phyloP scores from a whole-genome alignment of 495 filamentous ascomycete species.

The Aspergillus nanangensis region DNA sequence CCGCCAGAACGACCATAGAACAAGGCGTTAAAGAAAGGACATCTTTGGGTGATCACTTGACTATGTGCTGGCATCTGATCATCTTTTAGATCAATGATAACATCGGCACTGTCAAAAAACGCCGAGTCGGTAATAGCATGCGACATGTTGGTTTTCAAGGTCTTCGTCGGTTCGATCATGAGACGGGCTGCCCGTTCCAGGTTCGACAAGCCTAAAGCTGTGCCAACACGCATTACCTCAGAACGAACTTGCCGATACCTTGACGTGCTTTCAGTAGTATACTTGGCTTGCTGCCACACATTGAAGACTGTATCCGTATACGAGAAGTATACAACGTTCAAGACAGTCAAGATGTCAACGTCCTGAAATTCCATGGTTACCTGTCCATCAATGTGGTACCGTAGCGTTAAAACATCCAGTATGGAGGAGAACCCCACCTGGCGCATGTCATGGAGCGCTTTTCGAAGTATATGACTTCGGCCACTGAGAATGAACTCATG shows the following conservation, averaged over 20 bases:
- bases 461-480: constrained; percentile 65
- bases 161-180: constrained; percentile 59
- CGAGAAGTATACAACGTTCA: constrained; percentile 74
- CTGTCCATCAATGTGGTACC: constrained; percentile 43
- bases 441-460: constrained; percentile 52
- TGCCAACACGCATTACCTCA: constrained; percentile 78
- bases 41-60: constrained; percentile 72
- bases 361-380: constrained; percentile 56
- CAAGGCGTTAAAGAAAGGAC: constrained; percentile 87
- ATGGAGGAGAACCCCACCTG: constrained; percentile 37
- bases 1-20: constrained; percentile 83
- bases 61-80: constrained; percentile 67
- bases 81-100: constrained; percentile 70
- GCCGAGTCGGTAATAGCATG: constrained; percentile 57
- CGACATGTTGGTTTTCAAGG: constrained; percentile 63
- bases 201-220: constrained; percentile 56
- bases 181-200: constrained; percentile 73
- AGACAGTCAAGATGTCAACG: constrained; percentile 67
- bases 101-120: constrained; percentile 73
- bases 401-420: constrained; percentile 58
- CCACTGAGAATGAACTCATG: constrained; percentile 76
- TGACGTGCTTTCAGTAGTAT: constrained; percentile 54
- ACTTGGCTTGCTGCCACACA: constrained; percentile 72
- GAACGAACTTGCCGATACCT: constrained; percentile 72
- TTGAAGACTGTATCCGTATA: constrained; percentile 80